These are phyloP conservation scores for Taphrina pruni DNA, from an alignment of 1,139 yeast species.

Conservation along the genomic window DNA sequence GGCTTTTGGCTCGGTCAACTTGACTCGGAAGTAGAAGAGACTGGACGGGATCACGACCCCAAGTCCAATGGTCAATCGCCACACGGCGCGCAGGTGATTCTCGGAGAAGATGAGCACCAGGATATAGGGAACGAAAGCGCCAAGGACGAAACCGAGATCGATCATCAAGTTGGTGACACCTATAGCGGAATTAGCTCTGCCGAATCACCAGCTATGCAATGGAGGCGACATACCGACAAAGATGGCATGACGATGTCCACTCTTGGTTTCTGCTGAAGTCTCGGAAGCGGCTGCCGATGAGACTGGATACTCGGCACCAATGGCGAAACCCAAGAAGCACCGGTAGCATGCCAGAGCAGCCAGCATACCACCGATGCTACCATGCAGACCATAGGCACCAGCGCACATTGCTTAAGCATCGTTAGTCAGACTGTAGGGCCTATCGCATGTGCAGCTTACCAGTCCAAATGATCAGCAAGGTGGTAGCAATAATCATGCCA, in stretches of 20 bases:
- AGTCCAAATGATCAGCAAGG: conserved; percentile 64
- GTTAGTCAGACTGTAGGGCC: not conserved
- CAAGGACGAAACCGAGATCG: conserved; percentile 81
- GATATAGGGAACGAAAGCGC: conserved; percentile 86
- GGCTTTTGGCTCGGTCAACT: conserved; percentile 72
- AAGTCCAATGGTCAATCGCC: conserved; percentile 90
- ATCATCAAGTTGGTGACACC: conserved; percentile 82
- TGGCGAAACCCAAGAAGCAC: conserved; percentile 82
- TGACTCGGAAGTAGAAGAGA: conserved; percentile 75
- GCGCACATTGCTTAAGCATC: conserved; percentile 72
- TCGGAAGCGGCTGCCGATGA: conserved; percentile 95
- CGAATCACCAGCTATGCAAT: too few species aligned
- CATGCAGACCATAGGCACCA: conserved; percentile 83
- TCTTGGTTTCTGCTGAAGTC: conserved; percentile 77
- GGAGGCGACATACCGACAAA: conserved; percentile 28
- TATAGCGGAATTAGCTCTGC: not conserved
- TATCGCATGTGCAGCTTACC: not conserved
- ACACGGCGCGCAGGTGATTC: conserved; percentile 75
- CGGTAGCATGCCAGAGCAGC: conserved; percentile 84
- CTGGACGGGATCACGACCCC: conserved; percentile 91
- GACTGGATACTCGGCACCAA: conserved; percentile 81
- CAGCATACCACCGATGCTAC: conserved; percentile 70
- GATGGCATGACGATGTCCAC: conserved; percentile 77
- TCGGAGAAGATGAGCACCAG: conserved; percentile 79
- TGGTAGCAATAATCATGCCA: conserved; percentile 80